phyloP scores from a whole-genome alignment of 2,329 filamentous ascomycete genomes.

The Trichoderma koningiopsis region DNA sequence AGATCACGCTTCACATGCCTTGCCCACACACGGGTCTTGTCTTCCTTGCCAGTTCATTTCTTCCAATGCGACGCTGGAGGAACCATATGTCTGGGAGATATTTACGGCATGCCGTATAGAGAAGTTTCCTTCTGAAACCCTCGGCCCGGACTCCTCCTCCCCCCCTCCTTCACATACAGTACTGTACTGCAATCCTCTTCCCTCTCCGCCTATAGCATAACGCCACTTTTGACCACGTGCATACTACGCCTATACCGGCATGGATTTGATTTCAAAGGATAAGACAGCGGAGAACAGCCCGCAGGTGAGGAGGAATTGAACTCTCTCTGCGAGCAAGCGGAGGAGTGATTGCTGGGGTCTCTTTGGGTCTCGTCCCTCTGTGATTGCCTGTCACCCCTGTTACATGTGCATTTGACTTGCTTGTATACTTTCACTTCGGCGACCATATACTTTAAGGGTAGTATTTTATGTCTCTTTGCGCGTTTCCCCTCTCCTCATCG shows the following conservation, averaged over 20 bases:
- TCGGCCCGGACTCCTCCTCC: background rate
- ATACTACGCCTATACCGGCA: conserved; percentile 20
- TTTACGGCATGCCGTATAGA: background rate
- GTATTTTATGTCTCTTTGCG: background rate
- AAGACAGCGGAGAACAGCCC: conserved; percentile 16
- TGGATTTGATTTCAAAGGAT: conserved; percentile 10
- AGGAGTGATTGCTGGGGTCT: conserved; percentile 11
- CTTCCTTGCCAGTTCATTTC: background rate
- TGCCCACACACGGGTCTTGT: background rate
- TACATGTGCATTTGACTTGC: conserved; percentile 1
- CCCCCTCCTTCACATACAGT: no score
- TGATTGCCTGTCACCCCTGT: background rate
- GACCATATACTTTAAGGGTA: background rate
- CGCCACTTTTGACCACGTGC: conserved; percentile 26
- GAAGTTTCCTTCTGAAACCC: background rate
- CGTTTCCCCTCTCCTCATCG: background rate
- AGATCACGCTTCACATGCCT: conserved; percentile 17
- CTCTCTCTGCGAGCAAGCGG: conserved; percentile 2
- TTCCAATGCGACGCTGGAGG: background rate
- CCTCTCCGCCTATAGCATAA: conserved; percentile 13
- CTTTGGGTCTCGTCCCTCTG: conserved; percentile 8
- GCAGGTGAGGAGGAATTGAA: conserved; percentile 13
- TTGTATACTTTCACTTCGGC: conserved; percentile 13
- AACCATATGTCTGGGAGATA: background rate
- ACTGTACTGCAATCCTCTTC: background rate